phyloP scores from a whole-genome alignment of 257 asterid species.

The Henckelia pumila region DNA sequence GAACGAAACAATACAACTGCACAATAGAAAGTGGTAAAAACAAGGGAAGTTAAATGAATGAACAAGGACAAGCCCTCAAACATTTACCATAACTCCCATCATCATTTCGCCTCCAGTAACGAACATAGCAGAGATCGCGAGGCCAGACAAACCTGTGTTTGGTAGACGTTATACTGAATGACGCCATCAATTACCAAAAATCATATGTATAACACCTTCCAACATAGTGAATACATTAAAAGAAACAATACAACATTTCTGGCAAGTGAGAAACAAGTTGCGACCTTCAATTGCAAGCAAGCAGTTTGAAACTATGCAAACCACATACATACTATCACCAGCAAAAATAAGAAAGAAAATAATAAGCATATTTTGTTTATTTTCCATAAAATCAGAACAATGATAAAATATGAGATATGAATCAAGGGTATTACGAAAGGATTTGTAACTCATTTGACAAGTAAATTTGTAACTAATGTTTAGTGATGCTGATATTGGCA shows the following conservation, averaged over 20 bases:
- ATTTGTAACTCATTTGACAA: background rate
- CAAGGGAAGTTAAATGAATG: constrained; percentile 16
- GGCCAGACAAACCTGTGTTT: constrained; percentile 79
- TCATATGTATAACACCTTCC: constrained; percentile 11
- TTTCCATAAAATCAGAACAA: background rate
- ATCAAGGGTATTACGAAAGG: background rate
- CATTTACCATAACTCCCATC: constrained; percentile 95
- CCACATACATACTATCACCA: background rate
- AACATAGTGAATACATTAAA: constrained; percentile 4
- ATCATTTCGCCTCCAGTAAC: constrained; percentile 98
- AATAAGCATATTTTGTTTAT: no score
- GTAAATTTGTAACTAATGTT: background rate
- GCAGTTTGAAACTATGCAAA: constrained; percentile 1
- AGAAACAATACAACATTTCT: background rate
- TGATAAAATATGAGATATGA: background rate
- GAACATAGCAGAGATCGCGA: constrained; percentile 94
- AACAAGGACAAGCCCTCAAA: constrained; percentile 24
- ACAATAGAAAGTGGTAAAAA: constrained; percentile 11
- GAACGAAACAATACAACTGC: constrained; percentile 96
- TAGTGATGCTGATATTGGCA: background rate
- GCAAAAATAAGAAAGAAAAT: background rate
- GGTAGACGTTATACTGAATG: constrained; percentile 21
- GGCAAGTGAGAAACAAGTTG: background rate
- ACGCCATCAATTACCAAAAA: background rate
- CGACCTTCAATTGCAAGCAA: background rate